Evolutionary conservation across 2,329 filamentous ascomycete genomes (phyloP).

Genomic region (Colletotrichum echinochloae): DNA sequence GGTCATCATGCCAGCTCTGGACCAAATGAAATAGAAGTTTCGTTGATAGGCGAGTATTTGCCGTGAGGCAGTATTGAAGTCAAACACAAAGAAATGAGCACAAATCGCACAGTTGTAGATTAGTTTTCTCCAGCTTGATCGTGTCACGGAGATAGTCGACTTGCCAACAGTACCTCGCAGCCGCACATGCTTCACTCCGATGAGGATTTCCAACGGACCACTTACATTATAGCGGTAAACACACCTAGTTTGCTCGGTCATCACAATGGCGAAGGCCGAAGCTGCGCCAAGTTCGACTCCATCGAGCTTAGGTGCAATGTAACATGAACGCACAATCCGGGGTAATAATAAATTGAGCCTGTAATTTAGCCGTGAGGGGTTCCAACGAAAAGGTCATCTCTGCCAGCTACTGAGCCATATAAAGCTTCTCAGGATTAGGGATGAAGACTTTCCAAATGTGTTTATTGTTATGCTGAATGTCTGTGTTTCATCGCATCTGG

Average conservation of each 20-base stretch:
- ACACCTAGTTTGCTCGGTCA: constrained; percentile 2
- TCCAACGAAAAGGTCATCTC: constrained; percentile 19
- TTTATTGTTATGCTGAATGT: not conserved
- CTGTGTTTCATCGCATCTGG: not conserved
- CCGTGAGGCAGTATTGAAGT: not conserved
- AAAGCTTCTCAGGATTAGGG: not conserved
- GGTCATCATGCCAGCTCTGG: not conserved
- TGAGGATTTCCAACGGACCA: not conserved
- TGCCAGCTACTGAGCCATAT: not conserved
- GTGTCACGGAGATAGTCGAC: not conserved
- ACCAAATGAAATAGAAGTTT: not conserved
- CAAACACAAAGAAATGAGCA: not conserved
- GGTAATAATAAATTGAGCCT: constrained; percentile 31
- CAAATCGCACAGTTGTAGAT: not conserved
- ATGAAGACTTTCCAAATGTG: not conserved
- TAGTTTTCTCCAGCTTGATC: fast-evolving
- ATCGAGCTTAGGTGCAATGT: constrained; percentile 19
- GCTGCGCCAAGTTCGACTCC: not conserved
- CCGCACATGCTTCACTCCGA: not conserved
- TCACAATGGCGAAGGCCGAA: constrained; percentile 22
- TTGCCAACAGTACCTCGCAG: not conserved
- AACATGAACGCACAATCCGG: constrained; percentile 20
- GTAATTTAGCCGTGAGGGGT: constrained; percentile 39
- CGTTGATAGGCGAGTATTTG: not conserved
- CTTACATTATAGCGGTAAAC: constrained; percentile 3